Conservation (phyloP, 441 rosid genomes). For the Melastoma candidum region DNA sequence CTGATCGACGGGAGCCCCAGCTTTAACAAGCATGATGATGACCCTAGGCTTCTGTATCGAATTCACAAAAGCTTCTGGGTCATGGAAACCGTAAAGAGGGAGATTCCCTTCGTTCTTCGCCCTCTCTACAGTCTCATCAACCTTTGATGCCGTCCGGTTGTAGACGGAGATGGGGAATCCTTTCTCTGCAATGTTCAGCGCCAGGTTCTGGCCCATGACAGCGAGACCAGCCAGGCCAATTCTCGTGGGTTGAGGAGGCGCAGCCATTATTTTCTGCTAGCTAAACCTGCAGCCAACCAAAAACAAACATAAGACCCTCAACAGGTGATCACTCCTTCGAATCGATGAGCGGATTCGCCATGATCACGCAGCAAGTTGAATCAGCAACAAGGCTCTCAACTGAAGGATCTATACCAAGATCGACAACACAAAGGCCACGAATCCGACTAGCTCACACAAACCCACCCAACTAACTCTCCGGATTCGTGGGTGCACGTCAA, state of each 20-base stretch:
- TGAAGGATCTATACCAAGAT: too few species aligned
- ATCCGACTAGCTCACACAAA: too few species aligned
- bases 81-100: conserved; percentile 25
- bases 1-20: conserved; percentile 25
- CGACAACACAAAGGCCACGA: too few species aligned
- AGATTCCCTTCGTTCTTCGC: conserved; percentile 26
- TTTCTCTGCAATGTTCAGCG: conserved; percentile 27
- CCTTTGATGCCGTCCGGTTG: conserved; percentile 21
- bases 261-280: conserved; percentile 8
- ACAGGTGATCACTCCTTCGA: too few species aligned
- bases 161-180: conserved; percentile 26
- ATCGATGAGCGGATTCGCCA: too few species aligned
- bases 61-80: conserved; percentile 25
- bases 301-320: too few species aligned
- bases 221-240: conserved; percentile 25
- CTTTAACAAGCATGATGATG: conserved; percentile 24
- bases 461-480: too few species aligned
- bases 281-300: too few species aligned
- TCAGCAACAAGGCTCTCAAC: too few species aligned
- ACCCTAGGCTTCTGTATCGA: conserved; percentile 28
- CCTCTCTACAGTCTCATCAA: conserved; percentile 24
- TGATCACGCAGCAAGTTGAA: too few species aligned
- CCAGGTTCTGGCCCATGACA: conserved; percentile 28
- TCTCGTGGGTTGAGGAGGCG: conserved; percentile 13
- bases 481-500: too few species aligned